Base-by-base conservation (phyloP, 2,329 filamentous ascomycete genomes). In the Diaporthe citrichinensis region DNA sequence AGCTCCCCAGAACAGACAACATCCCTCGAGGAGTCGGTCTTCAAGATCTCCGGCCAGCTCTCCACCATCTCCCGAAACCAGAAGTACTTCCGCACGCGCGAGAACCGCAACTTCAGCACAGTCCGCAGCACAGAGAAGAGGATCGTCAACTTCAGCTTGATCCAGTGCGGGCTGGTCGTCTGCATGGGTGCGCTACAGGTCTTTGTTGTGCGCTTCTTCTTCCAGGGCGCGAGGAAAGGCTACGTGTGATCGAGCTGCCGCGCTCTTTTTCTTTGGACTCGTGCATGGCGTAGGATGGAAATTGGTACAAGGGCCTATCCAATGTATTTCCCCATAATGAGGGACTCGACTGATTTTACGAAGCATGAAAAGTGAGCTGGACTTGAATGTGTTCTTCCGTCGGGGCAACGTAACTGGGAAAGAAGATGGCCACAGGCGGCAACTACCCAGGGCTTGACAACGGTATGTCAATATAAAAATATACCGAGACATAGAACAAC, bases 91-190 rank as follows among this genome's bases (percentile, higher is more conserved):
- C 94, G 97, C 78, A 99, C 97, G 3, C 93, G 97, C 79, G 97
- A 99, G 89, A 99, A 99, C 90, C 92, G 97, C 77, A 99, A 99
- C 87, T 98, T 99, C 87, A 97, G 95, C 87, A 99, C 97, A 14
- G 97, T 99, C 81, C 91, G 95, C 84, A 98, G 96, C 87, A 99
- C 97, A 55, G 97, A 99, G 89, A 92, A 92, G 84, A 91, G 97
- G 78, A 99, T 99, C 81, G 95, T 98, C 88, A 98, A 98, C 87
- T 98, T 99, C 85, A 98, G 95, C 84, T 88, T 99, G 82, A 94
- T 98, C 80, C 97, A 99, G 88, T 94, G 94, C 79, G 90, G 91
- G 78, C 92, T 99, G 88, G 97, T 99, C 88, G 88, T 98, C 78
- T 94, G 93, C 76, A 99, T 99, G 97, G 97, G 96, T 59, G 96